Evolutionary conservation across 306 rosid species (phyloP), one percentile per base, ranked within the genome.

Genomic region (Datisca glomerata): DNA sequence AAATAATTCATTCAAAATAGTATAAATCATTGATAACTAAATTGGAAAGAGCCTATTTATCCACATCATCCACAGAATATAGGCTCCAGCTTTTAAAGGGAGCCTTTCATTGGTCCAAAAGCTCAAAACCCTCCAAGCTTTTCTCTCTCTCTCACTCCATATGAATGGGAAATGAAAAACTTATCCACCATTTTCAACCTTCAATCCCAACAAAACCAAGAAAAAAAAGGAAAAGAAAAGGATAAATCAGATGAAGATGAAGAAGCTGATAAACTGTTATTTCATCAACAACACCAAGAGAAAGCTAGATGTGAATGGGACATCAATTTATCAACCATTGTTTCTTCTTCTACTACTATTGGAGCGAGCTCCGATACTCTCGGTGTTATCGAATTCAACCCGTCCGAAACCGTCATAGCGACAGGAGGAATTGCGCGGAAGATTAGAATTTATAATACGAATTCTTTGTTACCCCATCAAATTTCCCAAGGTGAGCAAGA

Each of bases 401-500:
- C 75, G 1, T 62, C 75, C 0, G 74, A 66, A 25, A 49, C 33
- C 4, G n/a, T 69, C 24, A 4, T 77, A 1, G 86, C 81, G 59
- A 77, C 81, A 0, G 81, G 70, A 8, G 86, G 86, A 4, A 72
- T 73, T 8, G 78, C 81, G 0, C 44, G 81, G 14, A 73, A 73
- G 55, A 73, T 77, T 1, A 50, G 75, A 35, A 38, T 67, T 29
- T 77, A 77, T 28, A 53, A 12, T 14, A 43, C 59, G 9, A 39
- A 7, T 8, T 51, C 58, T 12, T 32, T 77, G 36, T 4, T 66
- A 0, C 68, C 56, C 2, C 8, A 15, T 35, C 43, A 18, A 27
- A 14, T 4, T 11, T 2, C 12, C 24, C 18, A 10, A 8, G 22
- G 36, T 3, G 17, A 29, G 4, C 29, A 40, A 6, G 13, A 3